phyloP scores from a whole-genome alignment of 2,329 filamentous ascomycete species.

The Zalaria sp. region DNA sequence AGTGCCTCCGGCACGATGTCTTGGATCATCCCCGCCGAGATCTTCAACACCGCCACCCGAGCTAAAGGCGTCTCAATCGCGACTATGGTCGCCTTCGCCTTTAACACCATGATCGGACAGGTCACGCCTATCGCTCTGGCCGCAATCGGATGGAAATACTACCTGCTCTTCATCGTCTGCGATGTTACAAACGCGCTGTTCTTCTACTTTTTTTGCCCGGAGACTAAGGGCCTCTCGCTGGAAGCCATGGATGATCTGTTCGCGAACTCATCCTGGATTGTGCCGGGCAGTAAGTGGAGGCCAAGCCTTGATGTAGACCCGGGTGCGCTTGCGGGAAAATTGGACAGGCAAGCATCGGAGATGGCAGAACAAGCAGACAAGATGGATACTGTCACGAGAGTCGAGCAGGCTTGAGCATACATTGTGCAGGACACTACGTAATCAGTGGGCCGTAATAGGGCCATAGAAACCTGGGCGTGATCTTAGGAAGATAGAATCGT shows the following conservation, averaged over 20 bases:
- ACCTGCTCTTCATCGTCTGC: slow-evolving; percentile 14
- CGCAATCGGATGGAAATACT: slow-evolving; percentile 14
- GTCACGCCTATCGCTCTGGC: slow-evolving; percentile 13
- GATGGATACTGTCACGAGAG: too few relatives aligned
- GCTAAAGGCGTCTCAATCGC: slow-evolving; percentile 12
- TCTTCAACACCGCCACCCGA: slow-evolving; percentile 12
- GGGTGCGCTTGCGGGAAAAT: neutral
- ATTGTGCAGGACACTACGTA: too few relatives aligned
- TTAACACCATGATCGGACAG: slow-evolving; percentile 18
- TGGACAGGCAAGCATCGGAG: neutral
- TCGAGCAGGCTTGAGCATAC: too few relatives aligned
- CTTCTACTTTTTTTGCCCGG: slow-evolving; percentile 53
- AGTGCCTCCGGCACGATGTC: slow-evolving; percentile 11
- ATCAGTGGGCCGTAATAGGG: too few relatives aligned
- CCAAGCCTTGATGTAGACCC: slow-evolving; percentile 10
- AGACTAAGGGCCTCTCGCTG: slow-evolving; percentile 47
- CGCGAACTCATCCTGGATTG: slow-evolving; percentile 10
- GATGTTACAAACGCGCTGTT: slow-evolving; percentile 14
- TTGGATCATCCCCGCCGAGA: slow-evolving; percentile 15
- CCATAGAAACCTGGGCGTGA: too few relatives aligned
- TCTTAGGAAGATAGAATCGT: too few relatives aligned
- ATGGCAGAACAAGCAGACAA: too few relatives aligned
- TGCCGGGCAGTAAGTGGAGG: slow-evolving; percentile 5
- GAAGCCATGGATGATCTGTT: slow-evolving; percentile 15
- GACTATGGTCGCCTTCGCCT: slow-evolving; percentile 13